Evolutionary conservation across 441 rosid species (phyloP), one percentile per base, ranked within the genome.

Genomic region (California macrophylla): DNA sequence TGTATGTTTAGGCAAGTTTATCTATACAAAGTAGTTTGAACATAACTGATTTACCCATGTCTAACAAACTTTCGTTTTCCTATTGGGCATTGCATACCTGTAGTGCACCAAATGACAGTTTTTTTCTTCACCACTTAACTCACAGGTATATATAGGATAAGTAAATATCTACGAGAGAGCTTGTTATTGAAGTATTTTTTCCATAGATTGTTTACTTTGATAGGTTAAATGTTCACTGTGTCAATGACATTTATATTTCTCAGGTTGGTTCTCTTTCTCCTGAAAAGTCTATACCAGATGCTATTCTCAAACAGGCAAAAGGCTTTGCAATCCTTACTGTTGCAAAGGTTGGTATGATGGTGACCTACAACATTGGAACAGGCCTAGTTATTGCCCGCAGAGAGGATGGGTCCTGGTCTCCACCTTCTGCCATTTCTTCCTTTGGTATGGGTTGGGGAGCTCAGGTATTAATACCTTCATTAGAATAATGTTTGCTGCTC

Each of bases 381-480:
- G 99, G 99, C 21, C 85, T 94, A 21, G 96, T 89, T 66, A 67
- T 92, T 86, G 91, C 96, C 75, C 90, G 85, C 21, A 85, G 94
- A 79, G 86, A 85, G 76, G 93, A 92, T 74, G 94, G 90, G 54
- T 89, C 94, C 6, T 94, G 99, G 97, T 94, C 99, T 76, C 94
- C 99, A 58, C 99, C 97, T 16, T 90, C 93, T 1, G 96, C 99
- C 71, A 79, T 94, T 73, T 88, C 97, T 73, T 81, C 99, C 29
- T 86, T 87, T 72, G 97, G 99, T 77, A 34, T 86, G 73, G 99
- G 99, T 74, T 94, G 99, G 99, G 97, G 98, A 71, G 94, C 97
- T 77, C 99, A 94, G 96, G 98, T 91, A 75, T 81, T 16, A 8
- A 38, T 64, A 71, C 2, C 0, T 12, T 21, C 28, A 30, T 6